Evolutionary conservation across 352 stramenopile species (phyloP), one percentile per base, ranked within the genome.

Genomic region (Pythium sukuiense): DNA sequence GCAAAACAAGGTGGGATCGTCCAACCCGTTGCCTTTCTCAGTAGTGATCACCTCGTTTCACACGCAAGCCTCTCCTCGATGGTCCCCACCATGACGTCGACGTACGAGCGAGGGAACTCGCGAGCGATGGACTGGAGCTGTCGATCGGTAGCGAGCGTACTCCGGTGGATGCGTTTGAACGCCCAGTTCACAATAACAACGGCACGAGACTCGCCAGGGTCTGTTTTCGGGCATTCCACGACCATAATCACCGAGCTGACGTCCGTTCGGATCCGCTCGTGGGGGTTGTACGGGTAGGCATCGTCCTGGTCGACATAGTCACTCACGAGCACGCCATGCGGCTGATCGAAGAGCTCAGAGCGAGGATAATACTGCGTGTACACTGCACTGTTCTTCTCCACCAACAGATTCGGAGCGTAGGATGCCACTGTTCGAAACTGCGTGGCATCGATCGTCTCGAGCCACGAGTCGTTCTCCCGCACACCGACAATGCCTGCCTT

Each of bases 401-500:
- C 74, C 6, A 61, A 56, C n/a, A 79, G 46, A 0, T 67, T 61
- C 1, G 68, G 59, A 0, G 71, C 61, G 1, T 76, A 76, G 18
- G 69, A 72, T 4, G 71, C 67, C 18, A 88, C 65, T 20, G 84
- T 48, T 12, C 79, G 79, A 43, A 79, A 71, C 61, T 80, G 73
- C 20, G 70, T 76, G 30, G 81, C 67, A 0, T 76, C 72, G 2
- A 63, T 62, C 59, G 55, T 76, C 67, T 18, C 59, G 70, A 56
- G 80, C 73, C 45, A 33, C 20, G 55, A 84, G 20, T 24, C 76
- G 61, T 78, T 72, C 46, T 85, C 73, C 37, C 76, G 79, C 46
- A 87, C 73, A 24, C 72, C 76, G 37, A 83, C 73, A 61, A 78
- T 75, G 24, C 76, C 76, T 20, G 82, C 67, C 30, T 79, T 73